Percentiles rank a stretch among this genome's conserved stretches.
Conservation (phyloP, 164 flowering plant species). For the Hamamelis virginiana region DNA sequence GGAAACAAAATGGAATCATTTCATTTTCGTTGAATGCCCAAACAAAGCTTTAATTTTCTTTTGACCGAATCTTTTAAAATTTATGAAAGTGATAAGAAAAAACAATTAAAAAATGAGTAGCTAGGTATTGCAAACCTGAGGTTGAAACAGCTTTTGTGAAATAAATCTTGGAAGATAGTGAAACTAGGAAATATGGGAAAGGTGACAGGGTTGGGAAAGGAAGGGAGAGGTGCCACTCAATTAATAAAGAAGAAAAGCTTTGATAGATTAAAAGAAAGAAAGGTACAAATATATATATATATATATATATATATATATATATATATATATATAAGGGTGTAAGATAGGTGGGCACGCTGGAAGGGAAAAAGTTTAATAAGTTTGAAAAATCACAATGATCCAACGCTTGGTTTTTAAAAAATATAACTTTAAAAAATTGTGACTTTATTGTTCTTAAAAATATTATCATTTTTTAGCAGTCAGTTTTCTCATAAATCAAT, state of each 20-base stretch:
- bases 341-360: conserved; percentile 31
- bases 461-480: no score
- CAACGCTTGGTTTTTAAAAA: no score
- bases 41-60: no score
- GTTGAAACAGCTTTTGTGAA: conserved; percentile 21
- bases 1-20: no score
- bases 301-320: conserved; percentile 1
- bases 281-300: not conserved
- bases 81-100: conserved; percentile 12
- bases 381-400: no score
- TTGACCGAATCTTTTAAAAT: not conserved
- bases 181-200: conserved; percentile 23
- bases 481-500: no score
- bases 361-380: conserved; percentile 22
- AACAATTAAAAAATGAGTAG: not conserved
- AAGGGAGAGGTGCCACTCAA: conserved; percentile 5
- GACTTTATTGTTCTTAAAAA: no score
- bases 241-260: conserved; percentile 26
- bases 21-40: no score
- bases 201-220: conserved; percentile 11
- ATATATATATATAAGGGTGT: not conserved
- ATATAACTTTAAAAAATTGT: no score
- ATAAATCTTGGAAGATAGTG: conserved; percentile 41
- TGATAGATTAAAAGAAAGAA: conserved; percentile 5
- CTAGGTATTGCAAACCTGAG: not conserved